Percentiles rank a stretch among this genome's conserved stretches.
Conservation (phyloP, 768 basidiomycete species). For the Boletus sp. region DNA sequence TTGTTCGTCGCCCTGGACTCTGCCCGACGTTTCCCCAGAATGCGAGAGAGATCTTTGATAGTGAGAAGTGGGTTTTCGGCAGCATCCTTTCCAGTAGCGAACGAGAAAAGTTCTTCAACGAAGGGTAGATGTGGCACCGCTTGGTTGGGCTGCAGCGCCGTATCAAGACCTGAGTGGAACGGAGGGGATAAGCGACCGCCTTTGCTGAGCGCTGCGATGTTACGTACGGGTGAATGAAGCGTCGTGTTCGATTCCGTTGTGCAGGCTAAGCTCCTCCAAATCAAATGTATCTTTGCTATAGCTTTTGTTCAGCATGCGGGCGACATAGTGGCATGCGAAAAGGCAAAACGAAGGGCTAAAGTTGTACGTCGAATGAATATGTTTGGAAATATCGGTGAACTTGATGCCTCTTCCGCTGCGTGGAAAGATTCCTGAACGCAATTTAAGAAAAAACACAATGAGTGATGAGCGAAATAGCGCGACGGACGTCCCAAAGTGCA, state of each 20-base stretch:
- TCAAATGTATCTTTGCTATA: slow-evolving; percentile 61
- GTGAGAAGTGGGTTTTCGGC: slow-evolving; percentile 52
- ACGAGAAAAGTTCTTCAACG: slow-evolving; percentile 55
- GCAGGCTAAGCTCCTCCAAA: slow-evolving; percentile 39
- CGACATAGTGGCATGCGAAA: slow-evolving; percentile 58
- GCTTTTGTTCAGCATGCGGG: slow-evolving; percentile 53
- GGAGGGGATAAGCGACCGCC: not conserved
- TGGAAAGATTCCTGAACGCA: slow-evolving; percentile 40
- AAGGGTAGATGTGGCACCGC: slow-evolving; percentile 46
- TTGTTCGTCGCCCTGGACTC: slow-evolving; percentile 54
- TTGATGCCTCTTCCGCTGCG: slow-evolving; percentile 67
- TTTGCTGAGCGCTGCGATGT: not conserved
- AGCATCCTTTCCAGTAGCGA: slow-evolving; percentile 56
- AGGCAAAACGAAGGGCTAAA: slow-evolving; percentile 65
- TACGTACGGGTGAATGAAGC: slow-evolving; percentile 31
- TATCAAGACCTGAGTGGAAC: slow-evolving; percentile 51
- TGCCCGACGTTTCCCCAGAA: slow-evolving; percentile 58
- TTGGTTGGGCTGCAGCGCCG: slow-evolving; percentile 49
- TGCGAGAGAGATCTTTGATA: slow-evolving; percentile 53
- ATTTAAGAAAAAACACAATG: not conserved
- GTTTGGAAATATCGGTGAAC: slow-evolving; percentile 42
- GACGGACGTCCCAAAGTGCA: slow-evolving; percentile 42
- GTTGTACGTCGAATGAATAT: slow-evolving; percentile 60
- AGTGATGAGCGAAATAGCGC: not conserved
- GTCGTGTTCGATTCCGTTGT: slow-evolving; percentile 19